phyloP scores from a whole-genome alignment of 257 asterid genomes.

The Mentha longifolia region DNA sequence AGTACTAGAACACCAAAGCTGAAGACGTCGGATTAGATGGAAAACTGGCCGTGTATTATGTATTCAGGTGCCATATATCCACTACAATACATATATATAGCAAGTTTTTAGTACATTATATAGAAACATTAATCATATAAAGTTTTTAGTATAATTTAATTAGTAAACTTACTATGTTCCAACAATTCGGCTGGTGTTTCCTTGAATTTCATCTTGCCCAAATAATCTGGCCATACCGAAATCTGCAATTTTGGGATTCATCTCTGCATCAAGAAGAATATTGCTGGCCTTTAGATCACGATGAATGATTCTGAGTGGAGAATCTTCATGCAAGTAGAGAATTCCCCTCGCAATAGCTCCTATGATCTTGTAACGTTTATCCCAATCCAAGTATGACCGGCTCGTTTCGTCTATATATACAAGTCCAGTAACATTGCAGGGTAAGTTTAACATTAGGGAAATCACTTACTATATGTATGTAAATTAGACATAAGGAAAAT shows the following conservation, averaged over 20 bases:
- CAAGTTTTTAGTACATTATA: not conserved
- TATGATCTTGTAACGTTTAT: conserved; percentile 36
- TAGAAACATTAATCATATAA: not conserved
- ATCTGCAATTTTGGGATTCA: conserved; percentile 61
- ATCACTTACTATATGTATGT: not conserved
- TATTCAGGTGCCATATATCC: conserved; percentile 63
- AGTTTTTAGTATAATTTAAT: not conserved
- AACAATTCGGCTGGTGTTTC: conserved; percentile 40
- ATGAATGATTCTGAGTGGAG: conserved; percentile 52
- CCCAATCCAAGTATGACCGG: no score
- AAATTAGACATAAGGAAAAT: not conserved
- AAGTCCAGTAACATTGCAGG: no score
- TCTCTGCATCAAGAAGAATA: conserved; percentile 45
- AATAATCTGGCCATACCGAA: conserved; percentile 64
- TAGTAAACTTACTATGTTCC: conserved; percentile 56
- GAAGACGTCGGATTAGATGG: conserved; percentile 53
- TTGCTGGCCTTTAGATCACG: conserved; percentile 55
- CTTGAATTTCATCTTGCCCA: conserved; percentile 44
- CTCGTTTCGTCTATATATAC: no score
- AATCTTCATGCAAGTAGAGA: conserved; percentile 56
- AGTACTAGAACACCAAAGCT: conserved; percentile 56
- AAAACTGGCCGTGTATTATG: conserved; percentile 42
- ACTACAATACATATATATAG: conserved; percentile 26
- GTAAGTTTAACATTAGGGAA: no score
- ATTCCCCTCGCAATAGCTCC: conserved; percentile 48